Evolutionary conservation across 352 stramenopile species (phyloP), one percentile per base, ranked within the genome.

Genomic region (Blastocystis sp.): DNA sequence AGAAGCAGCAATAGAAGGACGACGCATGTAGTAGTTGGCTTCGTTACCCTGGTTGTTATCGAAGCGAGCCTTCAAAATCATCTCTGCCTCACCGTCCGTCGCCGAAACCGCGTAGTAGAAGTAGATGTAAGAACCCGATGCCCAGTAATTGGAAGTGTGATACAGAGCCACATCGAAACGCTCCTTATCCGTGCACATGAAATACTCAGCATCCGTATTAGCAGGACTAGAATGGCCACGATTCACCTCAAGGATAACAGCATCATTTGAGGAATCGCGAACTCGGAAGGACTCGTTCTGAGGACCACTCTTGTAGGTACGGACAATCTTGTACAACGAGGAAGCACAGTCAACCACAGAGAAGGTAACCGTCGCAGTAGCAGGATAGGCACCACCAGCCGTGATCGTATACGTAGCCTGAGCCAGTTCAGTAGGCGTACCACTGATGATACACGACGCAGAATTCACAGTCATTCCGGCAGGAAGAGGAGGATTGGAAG

Each of bases 271-370:
- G 7, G 51, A 32, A 59, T 59, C 51, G 32, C 51, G 51, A 14
- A 59, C 32, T 59, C 51, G 3, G 51, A 59, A 59, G 11, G 7
- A 59, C 27, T 81, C 69, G n/a, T 42, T 57, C 14, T 34, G 32
- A 18, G 69, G 18, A 42, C n/a, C 40, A 2, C 18, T 64, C 27
- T 81, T 81, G 48, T 81, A 81, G 8, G 69, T 63, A n/a, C 69
- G 69, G 29, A 59, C 51, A 59, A 59, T 59, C 51, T 59, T 59
- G 11, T 59, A 59, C n/a, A 32, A 59, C 18, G 51, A 32, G 7
- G 18, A 18, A 59, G 11, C 51, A 59, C 51, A 59, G 4, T 59
- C 51, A 59, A 27, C 32, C n/a, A n/a, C n/a, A n/a, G n/a, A n/a
- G 51, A 59, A 59, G 7, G 3, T 27, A 59, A 59, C 2, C n/a